phyloP scores from a whole-genome alignment of 257 asterid species.

The Jacaranda copaia region DNA sequence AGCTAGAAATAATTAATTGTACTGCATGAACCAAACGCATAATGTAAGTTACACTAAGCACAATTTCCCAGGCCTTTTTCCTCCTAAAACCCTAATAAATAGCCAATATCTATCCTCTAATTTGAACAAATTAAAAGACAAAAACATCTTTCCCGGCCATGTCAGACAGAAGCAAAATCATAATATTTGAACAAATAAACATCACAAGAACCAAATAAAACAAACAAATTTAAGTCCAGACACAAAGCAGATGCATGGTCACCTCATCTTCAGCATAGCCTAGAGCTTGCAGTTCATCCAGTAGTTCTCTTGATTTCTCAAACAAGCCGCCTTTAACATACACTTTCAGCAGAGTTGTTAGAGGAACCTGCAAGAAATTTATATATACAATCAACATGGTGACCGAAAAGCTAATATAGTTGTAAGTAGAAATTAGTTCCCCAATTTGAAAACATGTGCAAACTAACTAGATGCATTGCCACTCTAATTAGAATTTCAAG shows the following conservation, averaged over 20 bases:
- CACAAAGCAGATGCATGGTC: constrained; percentile 29
- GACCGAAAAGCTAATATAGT: neutral
- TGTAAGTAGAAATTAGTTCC: constrained; percentile 12
- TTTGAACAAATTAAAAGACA: constrained; percentile 5
- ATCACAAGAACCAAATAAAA: neutral
- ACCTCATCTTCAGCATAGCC: constrained; percentile 97
- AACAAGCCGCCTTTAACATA: constrained; percentile 82
- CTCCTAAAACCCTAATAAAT: neutral
- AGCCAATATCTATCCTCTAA: neutral
- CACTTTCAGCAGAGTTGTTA: constrained; percentile 88
- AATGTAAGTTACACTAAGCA: neutral
- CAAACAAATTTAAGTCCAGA: constrained; percentile 5
- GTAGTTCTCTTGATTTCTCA: constrained; percentile 83
- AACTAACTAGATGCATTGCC: neutral
- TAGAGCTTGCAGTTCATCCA: constrained; percentile 73
- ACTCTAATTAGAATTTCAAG: constrained; percentile 13
- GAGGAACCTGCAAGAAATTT: constrained; percentile 67
- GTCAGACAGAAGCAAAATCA: constrained; percentile 1
- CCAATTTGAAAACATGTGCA: constrained; percentile 14
- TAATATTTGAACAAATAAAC: neutral
- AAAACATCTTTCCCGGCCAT: constrained; percentile 1
- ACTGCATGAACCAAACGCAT: constrained; percentile 28
- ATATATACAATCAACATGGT: constrained; percentile 3
- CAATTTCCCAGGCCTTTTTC: neutral
- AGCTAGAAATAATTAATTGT: constrained; percentile 9